Evolutionary conservation across 192 early-diverging fungal species (phyloP).

Genomic region (Linnemannia exigua): DNA sequence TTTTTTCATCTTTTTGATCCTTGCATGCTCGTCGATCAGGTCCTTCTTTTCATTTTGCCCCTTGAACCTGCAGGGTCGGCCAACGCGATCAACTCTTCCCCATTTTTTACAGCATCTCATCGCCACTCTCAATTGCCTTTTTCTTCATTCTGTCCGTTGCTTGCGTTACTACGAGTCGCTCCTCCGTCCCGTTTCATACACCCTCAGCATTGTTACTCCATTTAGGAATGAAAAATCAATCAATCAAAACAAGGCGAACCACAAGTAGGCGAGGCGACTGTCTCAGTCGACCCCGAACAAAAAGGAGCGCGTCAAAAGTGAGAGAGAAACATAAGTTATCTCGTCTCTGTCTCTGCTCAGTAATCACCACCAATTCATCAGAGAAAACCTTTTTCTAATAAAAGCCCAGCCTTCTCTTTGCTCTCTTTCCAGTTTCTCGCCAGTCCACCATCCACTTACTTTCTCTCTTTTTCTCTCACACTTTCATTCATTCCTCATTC

Average conservation of each 20-base stretch:
- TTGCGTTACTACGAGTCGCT: not conserved
- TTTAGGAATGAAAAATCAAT: not conserved
- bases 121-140: not conserved
- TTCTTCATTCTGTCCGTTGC: not conserved
- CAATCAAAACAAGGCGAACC: not conserved
- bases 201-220: not conserved
- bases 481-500: not conserved
- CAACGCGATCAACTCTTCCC: not conserved
- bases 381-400: not conserved
- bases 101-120: not conserved
- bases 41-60: not conserved
- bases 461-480: not conserved
- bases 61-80: slow-evolving; percentile 5
- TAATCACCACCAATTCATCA: not conserved
- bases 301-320: not conserved
- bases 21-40: not conserved
- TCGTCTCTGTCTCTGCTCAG: not conserved
- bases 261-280: not conserved
- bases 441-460: slow-evolving; percentile 1
- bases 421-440: not conserved
- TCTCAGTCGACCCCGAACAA: not conserved
- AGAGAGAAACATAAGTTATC: not conserved
- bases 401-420: not conserved
- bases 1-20: not conserved
- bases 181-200: not conserved